Conservation (phyloP, 2,329 filamentous ascomycete species). For the Phyllosticta citriasiana region DNA sequence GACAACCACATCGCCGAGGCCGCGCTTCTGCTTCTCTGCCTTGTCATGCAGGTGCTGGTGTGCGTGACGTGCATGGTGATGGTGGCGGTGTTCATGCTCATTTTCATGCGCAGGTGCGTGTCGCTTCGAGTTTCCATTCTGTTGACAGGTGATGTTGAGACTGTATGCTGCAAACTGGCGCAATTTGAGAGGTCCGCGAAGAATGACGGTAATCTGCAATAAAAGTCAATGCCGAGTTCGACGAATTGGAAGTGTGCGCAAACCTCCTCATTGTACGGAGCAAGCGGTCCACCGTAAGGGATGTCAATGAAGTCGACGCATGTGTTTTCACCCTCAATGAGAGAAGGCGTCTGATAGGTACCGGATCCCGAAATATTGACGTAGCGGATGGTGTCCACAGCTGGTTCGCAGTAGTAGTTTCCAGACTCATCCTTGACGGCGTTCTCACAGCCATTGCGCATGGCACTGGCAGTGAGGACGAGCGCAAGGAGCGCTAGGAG, state of each 20-base stretch:
- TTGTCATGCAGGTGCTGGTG: conserved; percentile 43
- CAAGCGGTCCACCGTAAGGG: conserved; percentile 50
- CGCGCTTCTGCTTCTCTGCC: conserved; percentile 35
- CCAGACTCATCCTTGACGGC: conserved; percentile 2
- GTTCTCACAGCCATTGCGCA: conserved; percentile 6
- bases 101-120: conserved; percentile 16
- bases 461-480: not conserved
- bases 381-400: conserved; percentile 60
- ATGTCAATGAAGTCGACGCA: conserved; percentile 44
- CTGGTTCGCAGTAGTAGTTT: conserved; percentile 55
- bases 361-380: conserved; percentile 49
- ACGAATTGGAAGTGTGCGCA: conserved; percentile 19
- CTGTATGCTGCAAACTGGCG: conserved; percentile 61
- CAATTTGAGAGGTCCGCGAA: conserved; percentile 59
- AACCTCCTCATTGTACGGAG: conserved; percentile 63
- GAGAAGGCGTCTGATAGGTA: conserved; percentile 53
- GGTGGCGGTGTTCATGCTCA: conserved; percentile 22
- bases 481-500: conserved; percentile 1
- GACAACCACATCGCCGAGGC: conserved; percentile 40
- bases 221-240: not conserved
- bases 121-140: conserved; percentile 22
- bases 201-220: conserved; percentile 56
- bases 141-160: conserved; percentile 27
- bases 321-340: conserved; percentile 47
- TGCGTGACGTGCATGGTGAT: conserved; percentile 26